phyloP scores from a whole-genome alignment of 306 rosid genomes.

The Dicorynia guianensis region DNA sequence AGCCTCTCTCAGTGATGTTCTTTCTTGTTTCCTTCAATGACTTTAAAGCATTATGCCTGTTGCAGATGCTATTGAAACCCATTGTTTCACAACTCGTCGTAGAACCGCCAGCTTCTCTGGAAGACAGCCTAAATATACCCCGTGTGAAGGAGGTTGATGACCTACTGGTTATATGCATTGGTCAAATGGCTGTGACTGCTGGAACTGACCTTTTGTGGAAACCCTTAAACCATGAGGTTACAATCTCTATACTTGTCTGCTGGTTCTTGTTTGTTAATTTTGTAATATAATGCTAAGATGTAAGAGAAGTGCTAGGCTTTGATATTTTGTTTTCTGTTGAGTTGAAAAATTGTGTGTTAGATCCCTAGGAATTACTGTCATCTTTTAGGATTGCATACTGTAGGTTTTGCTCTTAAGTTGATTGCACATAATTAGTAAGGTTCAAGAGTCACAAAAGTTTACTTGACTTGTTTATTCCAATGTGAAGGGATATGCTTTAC shows the following conservation, averaged over 20 bases:
- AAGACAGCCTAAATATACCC: conserved; percentile 61
- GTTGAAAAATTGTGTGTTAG: conserved; percentile 8
- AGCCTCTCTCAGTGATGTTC: conserved; percentile 2
- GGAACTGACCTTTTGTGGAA: conserved; percentile 92
- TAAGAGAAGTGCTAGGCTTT: not conserved
- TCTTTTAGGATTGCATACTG: not conserved
- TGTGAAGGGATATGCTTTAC: not conserved
- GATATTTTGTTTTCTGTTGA: not conserved
- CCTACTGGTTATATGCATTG: conserved; percentile 75
- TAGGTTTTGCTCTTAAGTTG: conserved; percentile 2
- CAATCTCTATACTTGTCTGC: not conserved
- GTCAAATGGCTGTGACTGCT: conserved; percentile 96
- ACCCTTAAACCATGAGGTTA: conserved; percentile 87
- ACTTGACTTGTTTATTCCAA: not conserved
- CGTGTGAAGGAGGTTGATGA: conserved; percentile 81
- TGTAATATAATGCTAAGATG: not conserved
- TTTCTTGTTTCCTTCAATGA: conserved; percentile 35
- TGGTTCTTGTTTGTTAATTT: not conserved
- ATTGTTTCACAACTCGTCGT: conserved; percentile 75
- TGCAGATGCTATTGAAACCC: conserved; percentile 85
- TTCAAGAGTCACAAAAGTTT: not conserved
- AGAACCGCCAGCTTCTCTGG: conserved; percentile 74
- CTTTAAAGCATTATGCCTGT: conserved; percentile 19
- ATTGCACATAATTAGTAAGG: not conserved
- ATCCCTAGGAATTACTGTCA: not conserved